phyloP scores from a whole-genome alignment of 306 rosid genomes.

The Castanea sativa region DNA sequence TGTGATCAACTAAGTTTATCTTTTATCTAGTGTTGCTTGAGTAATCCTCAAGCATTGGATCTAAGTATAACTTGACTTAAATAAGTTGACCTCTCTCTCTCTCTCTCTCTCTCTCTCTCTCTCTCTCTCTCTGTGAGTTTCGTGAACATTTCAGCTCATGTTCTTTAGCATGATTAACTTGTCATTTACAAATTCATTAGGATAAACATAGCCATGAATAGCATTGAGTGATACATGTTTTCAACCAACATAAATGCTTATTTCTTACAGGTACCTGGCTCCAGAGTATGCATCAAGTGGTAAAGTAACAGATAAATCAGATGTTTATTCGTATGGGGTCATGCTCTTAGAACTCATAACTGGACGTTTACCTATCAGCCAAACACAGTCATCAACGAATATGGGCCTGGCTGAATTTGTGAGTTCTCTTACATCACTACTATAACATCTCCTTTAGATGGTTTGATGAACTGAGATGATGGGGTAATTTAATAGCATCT shows the following conservation, averaged over 20 bases:
- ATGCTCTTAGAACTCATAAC: conserved; percentile 92
- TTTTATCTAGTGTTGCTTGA: no score
- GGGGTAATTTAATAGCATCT: not conserved
- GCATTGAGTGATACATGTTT: conserved; percentile 4
- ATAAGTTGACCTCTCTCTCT: not conserved
- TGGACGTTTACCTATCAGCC: conserved; percentile 76
- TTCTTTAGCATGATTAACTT: not conserved
- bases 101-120: not conserved
- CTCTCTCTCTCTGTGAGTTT: not conserved
- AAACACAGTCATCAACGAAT: conserved; percentile 54
- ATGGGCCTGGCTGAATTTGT: conserved; percentile 96
- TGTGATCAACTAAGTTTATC: no score
- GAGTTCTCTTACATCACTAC: conserved; percentile 27
- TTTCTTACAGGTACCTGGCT: conserved; percentile 75
- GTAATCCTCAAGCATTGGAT: no score
- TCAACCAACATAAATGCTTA: conserved; percentile 12
- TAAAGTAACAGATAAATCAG: conserved; percentile 90
- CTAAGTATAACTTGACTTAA: not conserved
- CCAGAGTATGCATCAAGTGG: conserved; percentile 98
- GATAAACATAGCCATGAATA: not conserved
- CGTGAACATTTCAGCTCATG: not conserved
- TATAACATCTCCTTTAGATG: not conserved
- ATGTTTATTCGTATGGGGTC: conserved; percentile 90
- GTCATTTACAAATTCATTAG: not conserved
- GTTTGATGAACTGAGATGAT: no score